Conservation (phyloP, 805 yeast genomes). For the Saturnispora mendoncae region DNA sequence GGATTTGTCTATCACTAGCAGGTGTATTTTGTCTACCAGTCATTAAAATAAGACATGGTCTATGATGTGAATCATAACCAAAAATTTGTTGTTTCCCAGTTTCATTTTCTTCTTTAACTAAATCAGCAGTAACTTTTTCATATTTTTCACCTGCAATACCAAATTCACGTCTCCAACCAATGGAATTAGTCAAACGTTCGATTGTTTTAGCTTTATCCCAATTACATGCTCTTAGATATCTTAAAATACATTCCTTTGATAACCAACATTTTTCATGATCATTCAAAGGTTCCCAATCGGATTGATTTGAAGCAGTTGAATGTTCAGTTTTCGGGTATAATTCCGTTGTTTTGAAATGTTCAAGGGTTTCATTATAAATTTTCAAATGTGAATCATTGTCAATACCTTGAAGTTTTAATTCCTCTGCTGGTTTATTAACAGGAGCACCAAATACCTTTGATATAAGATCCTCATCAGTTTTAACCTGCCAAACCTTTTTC, state of each 20-base stretch:
- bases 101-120: conserved; percentile 61
- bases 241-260: conserved; percentile 76
- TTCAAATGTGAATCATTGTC: conserved; percentile 41
- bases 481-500: conserved; percentile 23
- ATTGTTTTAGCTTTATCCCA: conserved; percentile 71
- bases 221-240: conserved; percentile 88
- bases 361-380: conserved; percentile 50
- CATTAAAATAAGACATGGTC: conserved; percentile 85
- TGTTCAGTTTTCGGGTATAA: conserved; percentile 42
- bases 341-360: conserved; percentile 47
- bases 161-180: conserved; percentile 91
- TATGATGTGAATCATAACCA: conserved; percentile 82
- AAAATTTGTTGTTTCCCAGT: conserved; percentile 87
- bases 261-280: conserved; percentile 78
- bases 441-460: conserved; percentile 46
- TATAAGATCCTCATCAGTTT: conserved; percentile 17
- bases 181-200: conserved; percentile 60
- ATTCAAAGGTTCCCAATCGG: conserved; percentile 31
- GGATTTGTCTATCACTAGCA: conserved; percentile 81
- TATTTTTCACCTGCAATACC: conserved; percentile 54
- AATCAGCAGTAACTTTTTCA: conserved; percentile 42
- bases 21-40: conserved; percentile 98
- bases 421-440: conserved; percentile 42
- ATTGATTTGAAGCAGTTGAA: conserved; percentile 23
- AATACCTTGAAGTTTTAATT: conserved; percentile 22